Conservation (phyloP, 192 early-diverging fungal species). For the Backusella luteola region DNA sequence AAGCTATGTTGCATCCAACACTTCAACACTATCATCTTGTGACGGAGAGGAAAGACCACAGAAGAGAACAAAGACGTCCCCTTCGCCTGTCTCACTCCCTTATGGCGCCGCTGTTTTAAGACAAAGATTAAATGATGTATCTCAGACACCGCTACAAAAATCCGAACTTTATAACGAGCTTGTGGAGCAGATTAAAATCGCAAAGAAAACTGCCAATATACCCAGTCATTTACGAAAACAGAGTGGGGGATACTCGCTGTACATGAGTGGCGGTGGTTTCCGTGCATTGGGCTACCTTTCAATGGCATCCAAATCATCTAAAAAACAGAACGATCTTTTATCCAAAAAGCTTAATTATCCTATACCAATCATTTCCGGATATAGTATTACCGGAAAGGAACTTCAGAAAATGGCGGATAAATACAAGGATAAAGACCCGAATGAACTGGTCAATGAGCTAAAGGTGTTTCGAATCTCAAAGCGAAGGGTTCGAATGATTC, state of each 20-base stretch:
- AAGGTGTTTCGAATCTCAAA: conserved; percentile 53
- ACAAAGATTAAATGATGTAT: conserved; percentile 28
- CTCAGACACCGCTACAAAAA: not conserved
- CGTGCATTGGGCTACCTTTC: conserved; percentile 52
- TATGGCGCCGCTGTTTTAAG: conserved; percentile 54
- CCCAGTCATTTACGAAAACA: conserved; percentile 18
- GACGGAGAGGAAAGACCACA: not conserved
- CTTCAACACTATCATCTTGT: not conserved
- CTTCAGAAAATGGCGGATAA: conserved; percentile 34
- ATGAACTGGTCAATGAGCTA: conserved; percentile 24
- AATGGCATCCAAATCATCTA: conserved; percentile 37
- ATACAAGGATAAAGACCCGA: conserved; percentile 35
- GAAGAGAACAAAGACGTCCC: conserved; percentile 7
- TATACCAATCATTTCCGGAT: conserved; percentile 57
- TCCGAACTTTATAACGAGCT: conserved; percentile 31
- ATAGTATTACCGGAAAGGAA: conserved; percentile 40
- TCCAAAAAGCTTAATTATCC: conserved; percentile 35
- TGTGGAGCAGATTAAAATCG: conserved; percentile 38
- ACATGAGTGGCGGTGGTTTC: conserved; percentile 56
- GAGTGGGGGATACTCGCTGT: conserved; percentile 41
- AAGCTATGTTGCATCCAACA: conserved; percentile 43
- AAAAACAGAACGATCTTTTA: not conserved
- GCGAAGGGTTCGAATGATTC: conserved; percentile 53
- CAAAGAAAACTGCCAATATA: conserved; percentile 24
- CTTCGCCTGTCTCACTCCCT: conserved; percentile 39